Percentiles rank a stretch among this genome's conserved stretches.
These are phyloP conservation scores for Elaeis guineensis DNA, from an alignment of 176 grass and related monocot genomes.

Conservation along the genomic window DNA sequence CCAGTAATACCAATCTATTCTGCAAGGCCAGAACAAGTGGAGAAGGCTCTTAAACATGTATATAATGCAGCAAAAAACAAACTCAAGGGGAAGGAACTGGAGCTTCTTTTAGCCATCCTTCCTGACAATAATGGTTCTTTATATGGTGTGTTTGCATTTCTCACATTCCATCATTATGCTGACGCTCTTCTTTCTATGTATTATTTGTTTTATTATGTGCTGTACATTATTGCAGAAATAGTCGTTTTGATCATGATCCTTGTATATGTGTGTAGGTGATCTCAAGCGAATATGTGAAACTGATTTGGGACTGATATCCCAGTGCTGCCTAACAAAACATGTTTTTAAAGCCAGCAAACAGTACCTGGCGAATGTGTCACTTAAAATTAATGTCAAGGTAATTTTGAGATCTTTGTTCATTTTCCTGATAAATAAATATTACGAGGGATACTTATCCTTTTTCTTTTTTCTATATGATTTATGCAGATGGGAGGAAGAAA, in stretches of 20 bases:
- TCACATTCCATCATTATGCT: neutral
- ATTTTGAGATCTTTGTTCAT: neutral
- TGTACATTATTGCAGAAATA: no score
- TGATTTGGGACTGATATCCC: slow-evolving; percentile 43
- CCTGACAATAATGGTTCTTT: slow-evolving; percentile 38
- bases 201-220: no score
- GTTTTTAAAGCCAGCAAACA: neutral
- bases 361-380: slow-evolving; percentile 43
- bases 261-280: slow-evolving; percentile 18
- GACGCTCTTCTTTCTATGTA: no score
- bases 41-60: slow-evolving; percentile 83
- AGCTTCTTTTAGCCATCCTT: slow-evolving; percentile 21
- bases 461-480: no score
- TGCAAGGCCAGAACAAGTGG: slow-evolving; percentile 87
- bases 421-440: no score
- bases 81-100: slow-evolving; percentile 77
- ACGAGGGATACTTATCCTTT: no score
- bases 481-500: slow-evolving; percentile 68
- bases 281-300: slow-evolving; percentile 58
- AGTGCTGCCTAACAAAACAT: slow-evolving; percentile 35
- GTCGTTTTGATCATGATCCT: no score
- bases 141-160: slow-evolving; percentile 33
- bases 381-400: slow-evolving; percentile 78
- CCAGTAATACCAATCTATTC: slow-evolving; percentile 91
- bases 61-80: slow-evolving; percentile 78